A percentile compares a stretch with the other conserved stretches of the same genome.
Evolutionary conservation across 108 stramenopile genomes (phyloP).

Genomic region (Nannochloropsis gaditana): DNA sequence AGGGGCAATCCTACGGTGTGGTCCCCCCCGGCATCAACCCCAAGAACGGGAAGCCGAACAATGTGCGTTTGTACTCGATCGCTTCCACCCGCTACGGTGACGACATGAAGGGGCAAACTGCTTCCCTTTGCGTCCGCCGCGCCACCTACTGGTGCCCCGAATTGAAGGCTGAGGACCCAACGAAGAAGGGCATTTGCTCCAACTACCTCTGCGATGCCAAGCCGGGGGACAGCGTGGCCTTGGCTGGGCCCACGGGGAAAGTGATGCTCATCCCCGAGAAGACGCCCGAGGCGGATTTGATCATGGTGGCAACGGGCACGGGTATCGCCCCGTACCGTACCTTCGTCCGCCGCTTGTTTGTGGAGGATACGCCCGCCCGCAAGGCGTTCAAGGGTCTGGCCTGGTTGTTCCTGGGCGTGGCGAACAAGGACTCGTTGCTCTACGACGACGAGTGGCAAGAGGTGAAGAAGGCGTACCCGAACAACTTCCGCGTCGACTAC

Average conservation of each 20-base stretch:
- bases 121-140: conserved; percentile 90
- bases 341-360: conserved; percentile 89
- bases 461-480: conserved; percentile 68
- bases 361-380: conserved; percentile 84
- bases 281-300: conserved; percentile 81
- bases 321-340: conserved; percentile 95
- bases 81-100: conserved; percentile 94
- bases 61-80: conserved; percentile 93
- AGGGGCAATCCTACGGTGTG: conserved; percentile 96
- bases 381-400: conserved; percentile 84
- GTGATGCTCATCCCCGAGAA: conserved; percentile 97
- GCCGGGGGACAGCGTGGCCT: conserved; percentile 46
- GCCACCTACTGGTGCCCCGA: conserved; percentile 91
- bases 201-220: conserved; percentile 92
- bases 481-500: conserved; percentile 88
- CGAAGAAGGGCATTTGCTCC: conserved; percentile 97
- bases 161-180: conserved; percentile 86
- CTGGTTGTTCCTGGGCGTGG: conserved; percentile 96
- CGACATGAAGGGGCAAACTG: conserved; percentile 92
- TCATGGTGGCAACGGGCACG: conserved; percentile 97
- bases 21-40: conserved; percentile 75
- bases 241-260: conserved; percentile 90
- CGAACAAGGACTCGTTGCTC: conserved; percentile 87
- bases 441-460: conserved; percentile 95
- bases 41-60: conserved; percentile 93